Conservation (phyloP, 2,329 filamentous ascomycete species). For the Herpotrichia juniperi region DNA sequence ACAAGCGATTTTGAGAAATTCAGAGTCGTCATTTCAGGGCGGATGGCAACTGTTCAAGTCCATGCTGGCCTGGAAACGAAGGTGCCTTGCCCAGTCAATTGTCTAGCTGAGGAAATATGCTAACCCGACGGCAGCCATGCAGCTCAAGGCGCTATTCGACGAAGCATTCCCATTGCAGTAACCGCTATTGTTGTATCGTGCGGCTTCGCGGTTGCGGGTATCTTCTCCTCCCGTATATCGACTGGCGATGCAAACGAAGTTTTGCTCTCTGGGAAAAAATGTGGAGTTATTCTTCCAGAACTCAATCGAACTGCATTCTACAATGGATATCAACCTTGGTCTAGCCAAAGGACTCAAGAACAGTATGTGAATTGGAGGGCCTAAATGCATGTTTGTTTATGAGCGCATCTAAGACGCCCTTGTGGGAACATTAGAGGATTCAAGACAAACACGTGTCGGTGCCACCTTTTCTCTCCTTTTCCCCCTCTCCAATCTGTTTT, state of each 20-base stretch:
- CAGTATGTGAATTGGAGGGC: too few species aligned
- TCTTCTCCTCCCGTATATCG: conserved; percentile 10
- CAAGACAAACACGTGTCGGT: too few species aligned
- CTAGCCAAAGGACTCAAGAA: too few species aligned
- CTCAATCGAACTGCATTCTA: too few species aligned
- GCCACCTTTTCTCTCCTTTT: too few species aligned
- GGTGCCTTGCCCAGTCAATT: too few species aligned
- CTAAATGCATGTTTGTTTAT: too few species aligned
- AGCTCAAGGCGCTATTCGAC: background rate
- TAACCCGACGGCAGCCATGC: background rate
- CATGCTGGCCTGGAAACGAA: background rate
- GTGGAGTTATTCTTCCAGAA: too few species aligned
- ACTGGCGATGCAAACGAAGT: conserved; percentile 9
- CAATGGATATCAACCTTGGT: too few species aligned
- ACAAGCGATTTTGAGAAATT: conserved; percentile 37
- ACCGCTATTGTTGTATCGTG: conserved; percentile 2
- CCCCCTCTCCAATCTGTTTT: too few species aligned
- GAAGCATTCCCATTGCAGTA: conserved; percentile 1
- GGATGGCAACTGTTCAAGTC: background rate
- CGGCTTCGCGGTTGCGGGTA: conserved; percentile 3
- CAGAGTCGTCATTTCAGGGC: conserved; percentile 9
- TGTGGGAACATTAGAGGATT: too few species aligned
- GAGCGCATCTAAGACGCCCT: too few species aligned
- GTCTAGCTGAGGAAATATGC: background rate
- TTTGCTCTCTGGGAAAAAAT: background rate